phyloP scores from a whole-genome alignment of 2,329 filamentous ascomycete genomes.

The Hyphodiscus sp. region DNA sequence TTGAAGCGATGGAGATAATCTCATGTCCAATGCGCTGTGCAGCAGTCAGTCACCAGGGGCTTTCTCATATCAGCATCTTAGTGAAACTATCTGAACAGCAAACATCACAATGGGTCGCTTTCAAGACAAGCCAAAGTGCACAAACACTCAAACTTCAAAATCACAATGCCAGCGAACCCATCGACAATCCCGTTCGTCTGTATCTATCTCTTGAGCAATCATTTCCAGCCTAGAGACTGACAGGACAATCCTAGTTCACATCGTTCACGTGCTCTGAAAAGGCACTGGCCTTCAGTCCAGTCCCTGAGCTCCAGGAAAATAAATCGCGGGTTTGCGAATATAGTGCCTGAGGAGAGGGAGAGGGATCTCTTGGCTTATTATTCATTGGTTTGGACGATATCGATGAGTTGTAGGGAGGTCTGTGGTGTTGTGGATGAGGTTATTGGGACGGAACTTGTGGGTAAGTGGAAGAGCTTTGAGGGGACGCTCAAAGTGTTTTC shows the following conservation, averaged over 20 bases:
- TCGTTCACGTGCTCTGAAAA: background rate
- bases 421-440: no score
- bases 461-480: constrained; percentile 36
- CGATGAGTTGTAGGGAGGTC: no score
- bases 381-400: no score
- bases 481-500: constrained; percentile 29
- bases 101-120: background rate
- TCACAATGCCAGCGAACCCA: background rate
- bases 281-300: no score
- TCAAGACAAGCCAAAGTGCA: background rate
- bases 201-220: background rate
- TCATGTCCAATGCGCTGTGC: no score
- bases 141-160: background rate
- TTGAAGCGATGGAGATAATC: no score
- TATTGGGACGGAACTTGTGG: no score
- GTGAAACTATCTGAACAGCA: background rate
- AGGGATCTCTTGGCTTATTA: no score
- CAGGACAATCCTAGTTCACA: background rate
- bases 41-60: background rate
- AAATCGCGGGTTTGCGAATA: no score
- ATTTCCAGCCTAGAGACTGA: background rate
- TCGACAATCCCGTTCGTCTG: background rate
- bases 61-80: background rate
- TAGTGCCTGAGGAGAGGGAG: no score
- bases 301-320: no score